Evolutionary conservation across 2,329 filamentous ascomycete genomes (phyloP).

Genomic region (Phaeophleospora eucalypticola): DNA sequence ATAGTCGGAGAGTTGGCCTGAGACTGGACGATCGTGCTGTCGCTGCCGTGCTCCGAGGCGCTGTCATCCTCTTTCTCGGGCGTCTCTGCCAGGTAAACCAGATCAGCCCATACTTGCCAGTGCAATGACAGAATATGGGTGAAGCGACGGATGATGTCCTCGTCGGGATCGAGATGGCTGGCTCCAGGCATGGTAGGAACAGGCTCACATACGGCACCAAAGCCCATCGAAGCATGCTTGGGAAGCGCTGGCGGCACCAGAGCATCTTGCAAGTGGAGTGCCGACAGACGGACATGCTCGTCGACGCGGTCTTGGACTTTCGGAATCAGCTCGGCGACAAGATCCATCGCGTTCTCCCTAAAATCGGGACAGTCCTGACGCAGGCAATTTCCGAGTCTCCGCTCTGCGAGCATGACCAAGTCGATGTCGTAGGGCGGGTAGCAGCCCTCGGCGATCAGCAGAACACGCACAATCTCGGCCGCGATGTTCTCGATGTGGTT

Average conservation of each 20-base stretch:
- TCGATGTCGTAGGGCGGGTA: constrained; percentile 31
- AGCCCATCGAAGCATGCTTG: constrained; percentile 18
- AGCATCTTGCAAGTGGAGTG: constrained; percentile 43
- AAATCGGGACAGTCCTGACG: constrained; percentile 29
- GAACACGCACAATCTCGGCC: constrained; percentile 43
- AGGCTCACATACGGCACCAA: constrained; percentile 28
- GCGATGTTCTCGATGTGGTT: constrained; percentile 42
- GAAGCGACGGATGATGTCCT: constrained; percentile 69
- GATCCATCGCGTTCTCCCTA: constrained; percentile 24
- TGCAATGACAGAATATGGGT: constrained; percentile 81
- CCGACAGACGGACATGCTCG: constrained; percentile 35
- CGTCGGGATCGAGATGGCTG: constrained; percentile 26
- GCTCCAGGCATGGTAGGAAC: constrained; percentile 3
- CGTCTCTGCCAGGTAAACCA: constrained; percentile 56
- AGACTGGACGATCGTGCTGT: constrained; percentile 17
- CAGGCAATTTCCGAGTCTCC: constrained; percentile 32
- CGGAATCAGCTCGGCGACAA: constrained; percentile 34
- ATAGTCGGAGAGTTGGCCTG: constrained; percentile 23
- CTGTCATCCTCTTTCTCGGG: constrained; percentile 19
- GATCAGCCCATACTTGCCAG: constrained; percentile 80
- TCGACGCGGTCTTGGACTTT: constrained; percentile 33
- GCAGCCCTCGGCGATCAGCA: constrained; percentile 34
- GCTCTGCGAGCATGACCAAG: constrained; percentile 34
- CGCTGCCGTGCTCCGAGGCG: constrained; percentile 19
- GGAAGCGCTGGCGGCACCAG: constrained; percentile 30